Evolutionary conservation across 192 early-diverging fungal genomes (phyloP), one percentile per base, ranked within the genome.

Genomic region (Rhizophagus sp.): DNA sequence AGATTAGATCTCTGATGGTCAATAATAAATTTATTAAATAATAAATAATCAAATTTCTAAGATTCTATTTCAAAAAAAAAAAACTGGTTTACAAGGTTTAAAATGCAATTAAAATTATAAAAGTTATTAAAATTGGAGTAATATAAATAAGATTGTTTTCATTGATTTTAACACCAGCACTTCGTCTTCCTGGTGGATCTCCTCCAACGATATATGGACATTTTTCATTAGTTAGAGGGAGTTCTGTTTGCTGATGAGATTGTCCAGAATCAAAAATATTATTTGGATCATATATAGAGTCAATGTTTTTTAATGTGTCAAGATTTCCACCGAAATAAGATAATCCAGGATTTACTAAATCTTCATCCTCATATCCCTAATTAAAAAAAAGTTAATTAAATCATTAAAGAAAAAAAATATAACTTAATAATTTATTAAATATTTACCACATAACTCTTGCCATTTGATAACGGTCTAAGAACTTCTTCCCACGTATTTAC

Each of bases 301-400:
- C 81, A 15, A 84, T 71, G 10, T 41, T 22, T 73, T 79, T 52
- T 61, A 84, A 17, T 47, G 44, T 49, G 13, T 41, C 70, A 36
- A 67, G 41, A 61, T 77, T 78, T 10, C 75, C 41, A 19, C 76
- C 83, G 71, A 81, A 84, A 62, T 84, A 84, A 13, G 57, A 64
- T 11, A 65, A 17, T 39, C 52, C 34, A n/a, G 47, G 69, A 50
- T 77, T 44, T 44, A 39, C 39, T 6, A 84, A 68, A 68, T 78
- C 76, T 62, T 33, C 47, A 25, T 84, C 83, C 9, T 78, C 73
- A 63, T 79, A 81, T 62, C 74, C 74, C 74, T 76, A 63, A 34
- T 24, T 33, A 7, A 52, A 74, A 67, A 1, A 17, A 33, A 66
- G 5, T 33, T 17, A 30, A 36, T 36, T 36, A 30, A 27, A 33